Evolutionary conservation across 768 basidiomycete species (phyloP).

Genomic region (Suillus cothurnatus): DNA sequence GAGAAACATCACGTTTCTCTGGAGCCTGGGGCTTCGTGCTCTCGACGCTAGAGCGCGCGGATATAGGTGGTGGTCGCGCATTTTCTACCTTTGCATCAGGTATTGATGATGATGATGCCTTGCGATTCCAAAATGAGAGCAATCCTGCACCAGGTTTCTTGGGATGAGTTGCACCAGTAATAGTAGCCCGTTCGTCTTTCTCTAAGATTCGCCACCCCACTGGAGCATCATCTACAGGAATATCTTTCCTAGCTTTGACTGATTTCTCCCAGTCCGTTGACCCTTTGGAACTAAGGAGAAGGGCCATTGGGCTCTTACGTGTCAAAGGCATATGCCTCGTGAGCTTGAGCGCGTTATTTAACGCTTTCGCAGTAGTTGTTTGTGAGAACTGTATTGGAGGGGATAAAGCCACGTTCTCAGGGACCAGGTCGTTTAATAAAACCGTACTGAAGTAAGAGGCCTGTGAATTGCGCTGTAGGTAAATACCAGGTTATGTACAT

Average conservation of each 20-base stretch:
- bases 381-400: conserved; percentile 51
- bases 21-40: conserved; percentile 17
- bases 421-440: conserved; percentile 47
- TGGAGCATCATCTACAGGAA: conserved; percentile 54
- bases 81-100: conserved; percentile 26
- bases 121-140: conserved; percentile 74
- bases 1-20: conserved; percentile 18
- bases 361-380: conserved; percentile 58
- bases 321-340: conserved; percentile 61
- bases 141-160: conserved; percentile 54
- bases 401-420: conserved; percentile 53
- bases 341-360: conserved; percentile 61
- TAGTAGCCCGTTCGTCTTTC: conserved; percentile 41
- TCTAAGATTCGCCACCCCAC: conserved; percentile 74
- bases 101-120: conserved; percentile 25
- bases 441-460: conserved; percentile 37
- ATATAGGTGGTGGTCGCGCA: conserved; percentile 21
- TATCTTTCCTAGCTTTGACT: conserved; percentile 54
- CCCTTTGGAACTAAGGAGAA: conserved; percentile 69
- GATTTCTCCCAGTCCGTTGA: conserved; percentile 76
- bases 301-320: conserved; percentile 65
- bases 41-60: conserved; percentile 35
- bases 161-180: conserved; percentile 44
- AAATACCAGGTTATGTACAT: conserved; percentile 34
- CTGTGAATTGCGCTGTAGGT: conserved; percentile 9